phyloP scores from a whole-genome alignment of 805 yeast genomes.

The Myxozyma vanderwaltii region DNA sequence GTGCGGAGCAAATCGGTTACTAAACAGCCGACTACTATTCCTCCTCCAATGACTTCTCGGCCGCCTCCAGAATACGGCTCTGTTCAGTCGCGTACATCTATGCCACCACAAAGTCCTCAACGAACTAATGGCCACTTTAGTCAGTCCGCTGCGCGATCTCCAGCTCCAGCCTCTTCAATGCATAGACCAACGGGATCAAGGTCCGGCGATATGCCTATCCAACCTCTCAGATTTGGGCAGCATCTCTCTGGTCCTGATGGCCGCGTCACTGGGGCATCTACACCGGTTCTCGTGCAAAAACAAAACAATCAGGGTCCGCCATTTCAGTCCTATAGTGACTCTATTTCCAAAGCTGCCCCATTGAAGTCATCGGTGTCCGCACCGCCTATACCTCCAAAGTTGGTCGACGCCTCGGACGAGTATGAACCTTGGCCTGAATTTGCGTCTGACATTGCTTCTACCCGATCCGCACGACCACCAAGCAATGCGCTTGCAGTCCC shows the following conservation, averaged over 20 bases:
- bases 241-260: slow-evolving; percentile 11
- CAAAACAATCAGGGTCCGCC: background rate
- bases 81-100: background rate
- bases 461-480: background rate
- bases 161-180: background rate
- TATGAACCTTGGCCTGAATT: slow-evolving; percentile 29
- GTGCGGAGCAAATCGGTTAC: background rate
- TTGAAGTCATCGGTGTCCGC: background rate
- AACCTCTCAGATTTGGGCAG: slow-evolving; percentile 8
- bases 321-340: background rate
- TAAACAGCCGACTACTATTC: background rate
- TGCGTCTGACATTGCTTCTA: background rate
- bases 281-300: background rate
- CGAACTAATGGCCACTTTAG: background rate
- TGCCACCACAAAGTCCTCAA: background rate
- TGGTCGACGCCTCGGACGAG: slow-evolving; percentile 16
- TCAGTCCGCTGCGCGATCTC: background rate
- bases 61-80: slow-evolving; percentile 10
- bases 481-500: background rate
- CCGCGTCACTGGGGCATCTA: background rate
- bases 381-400: slow-evolving; percentile 10
- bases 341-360: background rate
- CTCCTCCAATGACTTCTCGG: background rate
- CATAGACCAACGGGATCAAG: background rate
- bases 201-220: background rate